A percentile compares a stretch with the other conserved stretches of the same genome.
Conservation (phyloP, 2,329 filamentous ascomycete genomes). For the Fusarium buharicum region DNA sequence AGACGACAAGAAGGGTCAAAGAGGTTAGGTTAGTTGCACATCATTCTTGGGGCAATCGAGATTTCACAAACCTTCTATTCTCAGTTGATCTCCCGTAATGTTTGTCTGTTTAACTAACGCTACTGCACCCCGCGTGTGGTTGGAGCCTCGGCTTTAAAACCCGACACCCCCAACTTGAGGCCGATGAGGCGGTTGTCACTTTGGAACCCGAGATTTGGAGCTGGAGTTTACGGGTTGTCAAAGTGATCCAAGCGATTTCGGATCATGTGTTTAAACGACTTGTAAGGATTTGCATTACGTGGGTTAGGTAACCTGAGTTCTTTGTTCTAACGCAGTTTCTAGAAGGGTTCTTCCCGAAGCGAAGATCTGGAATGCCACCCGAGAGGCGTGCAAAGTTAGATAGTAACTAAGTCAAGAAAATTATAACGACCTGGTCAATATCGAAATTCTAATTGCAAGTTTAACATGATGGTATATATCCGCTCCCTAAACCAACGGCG, state of each 20-base stretch:
- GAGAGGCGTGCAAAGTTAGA: no score
- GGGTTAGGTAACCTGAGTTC: no score
- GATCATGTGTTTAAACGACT: neutral
- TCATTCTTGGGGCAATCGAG: neutral
- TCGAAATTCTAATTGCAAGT: no score
- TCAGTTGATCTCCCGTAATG: neutral
- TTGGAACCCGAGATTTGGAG: neutral
- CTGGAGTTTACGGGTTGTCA: neutral
- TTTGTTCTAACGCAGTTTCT: neutral
- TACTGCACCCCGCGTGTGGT: neutral
- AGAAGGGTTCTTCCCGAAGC: neutral
- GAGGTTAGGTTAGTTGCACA: neutral
- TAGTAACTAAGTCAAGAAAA: no score
- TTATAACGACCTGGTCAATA: no score
- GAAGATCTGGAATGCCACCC: no score
- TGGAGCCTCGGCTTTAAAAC: constrained; percentile 13
- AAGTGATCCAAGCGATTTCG: neutral
- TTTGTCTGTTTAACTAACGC: neutral
- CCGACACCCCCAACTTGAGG: neutral
- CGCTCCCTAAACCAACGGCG: no score
- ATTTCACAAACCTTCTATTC: neutral
- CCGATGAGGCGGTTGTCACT: neutral
- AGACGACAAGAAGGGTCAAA: constrained; percentile 1
- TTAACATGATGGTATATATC: no score
- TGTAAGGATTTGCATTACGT: neutral